phyloP scores from a whole-genome alignment of 306 rosid species.

The Crataegus laevigata region DNA sequence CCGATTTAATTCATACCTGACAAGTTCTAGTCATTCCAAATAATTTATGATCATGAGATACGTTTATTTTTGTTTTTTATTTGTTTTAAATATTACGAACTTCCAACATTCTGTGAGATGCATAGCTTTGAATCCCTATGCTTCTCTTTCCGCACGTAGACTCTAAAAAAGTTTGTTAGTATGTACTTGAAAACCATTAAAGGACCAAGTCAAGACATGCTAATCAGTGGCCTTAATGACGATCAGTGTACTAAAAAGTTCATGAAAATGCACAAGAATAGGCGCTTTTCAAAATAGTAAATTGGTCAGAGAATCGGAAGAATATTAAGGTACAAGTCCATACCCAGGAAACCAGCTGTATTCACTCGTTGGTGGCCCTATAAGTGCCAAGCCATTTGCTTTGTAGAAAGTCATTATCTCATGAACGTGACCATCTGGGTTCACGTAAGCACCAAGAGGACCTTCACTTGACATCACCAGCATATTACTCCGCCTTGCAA shows the following conservation, averaged over 20 bases:
- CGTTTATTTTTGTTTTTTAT: neutral
- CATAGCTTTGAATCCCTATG: neutral
- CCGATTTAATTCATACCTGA: neutral
- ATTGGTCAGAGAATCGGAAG: neutral
- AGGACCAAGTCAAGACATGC: neutral
- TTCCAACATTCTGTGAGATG: neutral
- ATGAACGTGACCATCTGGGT: conserved; percentile 59
- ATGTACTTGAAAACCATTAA: neutral
- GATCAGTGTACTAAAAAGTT: neutral
- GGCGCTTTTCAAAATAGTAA: neutral
- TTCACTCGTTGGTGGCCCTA: conserved; percentile 50
- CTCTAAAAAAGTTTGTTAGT: neutral
- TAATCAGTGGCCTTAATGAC: neutral
- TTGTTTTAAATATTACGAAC: neutral
- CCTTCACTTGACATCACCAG: conserved; percentile 94
- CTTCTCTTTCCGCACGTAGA: neutral
- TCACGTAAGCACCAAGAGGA: conserved; percentile 94
- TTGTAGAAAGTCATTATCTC: conserved; percentile 81
- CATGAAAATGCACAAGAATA: neutral
- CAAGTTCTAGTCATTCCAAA: neutral
- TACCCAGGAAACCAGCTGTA: conserved; percentile 99
- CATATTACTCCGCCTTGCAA: conserved; percentile 87
- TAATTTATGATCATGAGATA: neutral
- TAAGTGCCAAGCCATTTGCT: conserved; percentile 63
- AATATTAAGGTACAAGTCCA: conserved; percentile 18